Base-by-base conservation (phyloP, 192 early-diverging fungal genomes). In the Dissophora globulifera region DNA sequence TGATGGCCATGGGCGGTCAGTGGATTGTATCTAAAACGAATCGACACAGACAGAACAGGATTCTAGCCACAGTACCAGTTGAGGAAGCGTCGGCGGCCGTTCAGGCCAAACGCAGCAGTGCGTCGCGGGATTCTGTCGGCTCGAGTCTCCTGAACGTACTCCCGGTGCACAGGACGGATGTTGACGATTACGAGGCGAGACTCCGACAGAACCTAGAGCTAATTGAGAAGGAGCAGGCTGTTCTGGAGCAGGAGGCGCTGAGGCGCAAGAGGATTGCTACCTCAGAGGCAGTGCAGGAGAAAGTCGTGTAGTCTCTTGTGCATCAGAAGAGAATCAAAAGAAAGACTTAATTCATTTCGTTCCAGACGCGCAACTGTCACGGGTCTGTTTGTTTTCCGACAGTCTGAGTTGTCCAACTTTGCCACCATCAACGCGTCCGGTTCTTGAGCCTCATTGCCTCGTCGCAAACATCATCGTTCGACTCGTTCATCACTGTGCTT, bases 161-260 rank as follows among this genome's bases (percentile, higher is more conserved):
- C 25, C 90, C 90, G 2, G 59, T 91, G 25, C 85, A 87, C 26
- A 69, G 86, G 32, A 69, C 90, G 40, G 82, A 86, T 31, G 78
- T 84, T 1, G 84, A 86, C 19, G 90, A 91, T 27, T 91, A 91
- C 65, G 84, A 86, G 31, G 58, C 65, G 0, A 85, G 85, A n/a
- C 60, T 91, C 48, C 67, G 64, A 31, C 41, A 62, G 3, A 80
- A 81, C 40, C 53, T 86, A 11, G 58, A 62, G 32, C 32, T 67
- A 31, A 62, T 86, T 20, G 84, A 86, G 50, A 55, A 56, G 19
- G 82, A 86, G 45, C 54, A 84, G 43, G 41, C 35, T 9, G 20
- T 61, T n/a, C 38, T 86, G 20, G 76, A 82, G 32, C 66, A 55
- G 22, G 76, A 84, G 54, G n/a, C 20, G 20, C 19, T 54, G 41